These are phyloP conservation scores for Debaryomycetaceae sp. DNA, from an alignment of 1,139 yeast species.

Conservation along the genomic window DNA sequence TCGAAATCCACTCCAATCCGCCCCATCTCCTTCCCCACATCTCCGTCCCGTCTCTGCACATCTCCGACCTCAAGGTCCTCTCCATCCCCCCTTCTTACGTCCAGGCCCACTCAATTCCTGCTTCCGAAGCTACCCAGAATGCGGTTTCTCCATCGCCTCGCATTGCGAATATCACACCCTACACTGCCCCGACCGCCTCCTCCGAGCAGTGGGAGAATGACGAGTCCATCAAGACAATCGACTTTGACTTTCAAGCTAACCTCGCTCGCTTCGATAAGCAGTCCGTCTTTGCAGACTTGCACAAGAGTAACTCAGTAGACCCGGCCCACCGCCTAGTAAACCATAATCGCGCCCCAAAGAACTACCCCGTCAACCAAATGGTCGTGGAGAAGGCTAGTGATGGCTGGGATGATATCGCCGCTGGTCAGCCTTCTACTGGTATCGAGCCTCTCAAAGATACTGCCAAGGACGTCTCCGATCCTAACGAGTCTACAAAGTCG, in stretches of 20 bases:
- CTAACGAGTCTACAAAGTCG: not conserved
- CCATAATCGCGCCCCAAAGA: conserved; percentile 41
- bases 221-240: conserved; percentile 36
- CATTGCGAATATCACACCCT: too few species aligned
- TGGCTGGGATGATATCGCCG: conserved; percentile 44
- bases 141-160: not conserved
- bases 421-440: conserved; percentile 1
- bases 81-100: conserved; percentile 29
- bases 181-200: not conserved
- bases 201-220: not conserved
- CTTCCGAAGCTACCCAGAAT: conserved; percentile 3
- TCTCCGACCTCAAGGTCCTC: conserved; percentile 39
- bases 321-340: conserved; percentile 63
- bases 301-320: conserved; percentile 48
- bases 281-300: conserved; percentile 69
- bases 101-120: not conserved
- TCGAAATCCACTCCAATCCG: conserved; percentile 12
- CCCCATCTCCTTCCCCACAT: conserved; percentile 10
- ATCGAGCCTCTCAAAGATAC: not conserved
- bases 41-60: conserved; percentile 20
- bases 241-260: conserved; percentile 81
- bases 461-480: conserved; percentile 1
- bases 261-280: conserved; percentile 75
- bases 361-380: conserved; percentile 65
- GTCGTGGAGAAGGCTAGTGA: conserved; percentile 43